Base-by-base conservation (phyloP, 1,139 yeast species). In the Yamadazyma dushanensis region DNA sequence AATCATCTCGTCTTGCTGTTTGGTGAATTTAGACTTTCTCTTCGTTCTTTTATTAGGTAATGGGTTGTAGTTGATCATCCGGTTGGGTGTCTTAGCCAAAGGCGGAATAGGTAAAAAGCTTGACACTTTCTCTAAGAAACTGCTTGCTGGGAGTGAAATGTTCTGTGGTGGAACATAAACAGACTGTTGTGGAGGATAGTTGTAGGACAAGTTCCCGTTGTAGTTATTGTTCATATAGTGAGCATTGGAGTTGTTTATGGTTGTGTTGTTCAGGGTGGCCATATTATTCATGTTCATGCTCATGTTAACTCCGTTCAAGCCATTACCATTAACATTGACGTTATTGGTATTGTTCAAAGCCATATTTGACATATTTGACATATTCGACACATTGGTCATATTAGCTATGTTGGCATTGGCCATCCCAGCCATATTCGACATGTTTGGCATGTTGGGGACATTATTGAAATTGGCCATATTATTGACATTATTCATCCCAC, bases 1-100 rank as follows among this genome's bases (percentile, higher is more conserved):
- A 32, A 84, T 84, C 59, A 79, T 50, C 3, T 73, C 76, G 53
- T 84, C 94, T 56, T 84, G 94, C 39, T 77, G 80, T 42, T 72
- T 66, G 16, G 85, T 67, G 54, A 81, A 83, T 53, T 83, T 83
- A 11, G 86, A 79, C 50, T 75, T 76, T 35, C 87, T 65, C 48
- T 75, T 76, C 9, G 76, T 68, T 29, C 85, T 59, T 38, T 76
- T 77, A 22, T 70, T 72, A 13, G 65, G 57, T 16, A 53, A 37
- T 23, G 36, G 37, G 21, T 49, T 43, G 19, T 49, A 47, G 26
- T 58, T 47, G 25, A 63, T 66, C 0, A 68, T 69, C 20, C 70
- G 51, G 7, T 55, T 53, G 4, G 59, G 58, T 32, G 58, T 63
- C 40, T 53, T 56, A 3, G 57, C 47, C 38, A 58, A 59, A 16